Base-by-base conservation (phyloP, 148 eudicot species). In the Rhododendron simsii region DNA sequence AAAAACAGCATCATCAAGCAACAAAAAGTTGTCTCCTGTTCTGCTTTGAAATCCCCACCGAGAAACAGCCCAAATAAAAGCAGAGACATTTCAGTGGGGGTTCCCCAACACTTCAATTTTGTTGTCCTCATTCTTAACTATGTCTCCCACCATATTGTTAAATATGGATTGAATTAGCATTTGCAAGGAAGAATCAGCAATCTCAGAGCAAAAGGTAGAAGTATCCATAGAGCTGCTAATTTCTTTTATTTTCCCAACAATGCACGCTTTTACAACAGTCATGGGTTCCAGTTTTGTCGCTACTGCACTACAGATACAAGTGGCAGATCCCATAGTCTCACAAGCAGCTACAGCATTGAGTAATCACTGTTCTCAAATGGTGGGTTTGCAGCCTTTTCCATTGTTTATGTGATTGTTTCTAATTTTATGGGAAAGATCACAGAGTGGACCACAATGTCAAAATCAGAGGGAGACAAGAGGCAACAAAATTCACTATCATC, bases 1-100 rank as follows among this genome's bases (percentile, higher is more conserved):
- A 39, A 5, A 39, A 39, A 39, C 7, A 39, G 7, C 44, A 39
- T 0, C 44, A 5, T 39, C 44, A 39, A 39, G 44, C 44, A 39
- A 39, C 6, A 5, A 39, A 39, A 28, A 94, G 82, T 83, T 83
- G 87, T 88, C 16, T 85, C 88, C 48, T 92, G 93, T 79, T 91
- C 78, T 61, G 85, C 86, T 78, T 92, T 86, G 82, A 90, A 93
- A 89, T 93, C 92, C 83, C 95, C 93, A 85, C 91, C 92, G 80
- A 95, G 85, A 65, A 84, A 91, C 88, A 94, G 75, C 71, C 99
- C 99, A 48, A 92, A 92, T 86, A 93, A 93, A 87, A 97, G 89
- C 76, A 97, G 84, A 48, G 99, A 98, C 61, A 94, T 86, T 90
- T 97, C 98, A 50, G 98, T 97, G 78, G 99, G 98, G 65, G 96